These are phyloP conservation scores for Achaetomium macrosporum DNA, from an alignment of 2,329 filamentous ascomycete species.

Conservation along the genomic window DNA sequence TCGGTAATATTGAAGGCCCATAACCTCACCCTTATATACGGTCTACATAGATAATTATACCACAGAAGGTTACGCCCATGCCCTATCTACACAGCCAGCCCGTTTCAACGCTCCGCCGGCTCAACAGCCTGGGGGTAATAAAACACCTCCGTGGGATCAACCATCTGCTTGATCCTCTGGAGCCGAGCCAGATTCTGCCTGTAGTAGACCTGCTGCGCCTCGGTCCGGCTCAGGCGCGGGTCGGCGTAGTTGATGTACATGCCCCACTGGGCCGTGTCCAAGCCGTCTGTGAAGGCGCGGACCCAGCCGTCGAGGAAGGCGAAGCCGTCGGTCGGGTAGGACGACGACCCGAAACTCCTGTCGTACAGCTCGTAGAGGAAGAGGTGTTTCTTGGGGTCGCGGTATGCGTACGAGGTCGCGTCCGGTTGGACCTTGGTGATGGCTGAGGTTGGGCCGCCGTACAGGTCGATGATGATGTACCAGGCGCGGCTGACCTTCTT, in stretches of 20 bases:
- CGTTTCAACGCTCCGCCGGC: constrained; percentile 15
- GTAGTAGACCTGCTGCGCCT: constrained; percentile 47
- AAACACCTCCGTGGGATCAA: constrained; percentile 38
- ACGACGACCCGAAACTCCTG: constrained; percentile 23
- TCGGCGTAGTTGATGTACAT: constrained; percentile 52
- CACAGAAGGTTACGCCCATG: no score
- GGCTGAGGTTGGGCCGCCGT: constrained; percentile 34
- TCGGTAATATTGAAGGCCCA: no score
- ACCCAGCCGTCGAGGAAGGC: constrained; percentile 38
- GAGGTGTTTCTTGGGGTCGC: constrained; percentile 33
- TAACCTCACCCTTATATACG: no score
- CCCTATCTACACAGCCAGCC: not conserved
- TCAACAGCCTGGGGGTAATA: constrained; percentile 34
- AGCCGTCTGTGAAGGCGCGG: constrained; percentile 27
- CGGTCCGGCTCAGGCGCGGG: constrained; percentile 38
- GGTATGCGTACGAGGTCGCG: constrained; percentile 35
- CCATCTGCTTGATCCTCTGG: constrained; percentile 34
- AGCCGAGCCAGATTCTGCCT: constrained; percentile 34
- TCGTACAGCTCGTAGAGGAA: constrained; percentile 48
- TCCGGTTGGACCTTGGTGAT: constrained; percentile 27
- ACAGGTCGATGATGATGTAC: constrained; percentile 33
- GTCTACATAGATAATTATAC: no score
- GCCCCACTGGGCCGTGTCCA: constrained; percentile 35
- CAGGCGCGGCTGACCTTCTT: constrained; percentile 25
- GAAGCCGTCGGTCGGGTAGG: constrained; percentile 34